These are phyloP conservation scores for Tetracentron sinense DNA, from an alignment of 164 flowering plant species.

Conservation along the genomic window DNA sequence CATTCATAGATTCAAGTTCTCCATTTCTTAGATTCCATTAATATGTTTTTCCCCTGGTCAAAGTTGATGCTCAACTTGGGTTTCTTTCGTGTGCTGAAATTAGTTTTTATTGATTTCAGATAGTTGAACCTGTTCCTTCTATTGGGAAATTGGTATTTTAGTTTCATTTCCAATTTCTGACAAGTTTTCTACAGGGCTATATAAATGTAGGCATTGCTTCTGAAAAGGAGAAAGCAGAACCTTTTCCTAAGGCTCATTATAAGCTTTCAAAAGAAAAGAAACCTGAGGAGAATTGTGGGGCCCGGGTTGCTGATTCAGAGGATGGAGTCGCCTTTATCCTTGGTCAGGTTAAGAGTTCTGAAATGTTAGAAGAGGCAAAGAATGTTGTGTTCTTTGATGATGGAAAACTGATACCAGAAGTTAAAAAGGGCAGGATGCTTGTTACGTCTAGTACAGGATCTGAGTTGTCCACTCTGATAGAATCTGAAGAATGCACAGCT, in stretches of 20 bases:
- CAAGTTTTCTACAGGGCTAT: constrained; percentile 68
- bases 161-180: constrained; percentile 16
- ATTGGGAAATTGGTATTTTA: neutral
- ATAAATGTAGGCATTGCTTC: constrained; percentile 91
- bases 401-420: constrained; percentile 25
- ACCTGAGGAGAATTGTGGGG: constrained; percentile 32
- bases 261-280: constrained; percentile 36
- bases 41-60: no score
- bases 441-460: constrained; percentile 15
- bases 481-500: constrained; percentile 22
- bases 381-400: constrained; percentile 19
- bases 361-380: constrained; percentile 26
- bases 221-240: constrained; percentile 43
- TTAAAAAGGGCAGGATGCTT: constrained; percentile 7
- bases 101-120: no score
- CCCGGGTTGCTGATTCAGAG: constrained; percentile 51
- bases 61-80: no score
- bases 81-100: no score
- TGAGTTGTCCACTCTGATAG: constrained; percentile 24
- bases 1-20: no score
- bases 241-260: constrained; percentile 22
- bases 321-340: constrained; percentile 61
- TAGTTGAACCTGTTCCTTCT: no score
- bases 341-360: constrained; percentile 45
- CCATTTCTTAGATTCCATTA: no score